A percentile compares a stretch with the other conserved stretches of the same genome.
phyloP scores from a whole-genome alignment of 2,329 filamentous ascomycete genomes.

The Pseudogymnoascus sp. region DNA sequence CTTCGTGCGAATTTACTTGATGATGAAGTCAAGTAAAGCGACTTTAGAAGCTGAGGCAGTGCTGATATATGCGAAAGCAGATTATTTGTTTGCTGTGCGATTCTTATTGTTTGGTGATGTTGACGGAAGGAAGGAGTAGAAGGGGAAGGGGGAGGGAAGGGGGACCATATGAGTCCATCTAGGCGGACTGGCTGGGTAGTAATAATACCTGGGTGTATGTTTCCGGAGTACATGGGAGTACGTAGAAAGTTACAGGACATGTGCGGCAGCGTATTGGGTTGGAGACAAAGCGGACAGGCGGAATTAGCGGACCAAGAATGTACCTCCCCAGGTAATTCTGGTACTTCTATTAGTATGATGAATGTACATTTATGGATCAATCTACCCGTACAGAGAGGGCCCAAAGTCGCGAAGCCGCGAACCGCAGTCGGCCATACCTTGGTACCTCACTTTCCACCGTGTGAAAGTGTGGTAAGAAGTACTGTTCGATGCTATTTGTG shows the following conservation, averaged over 20 bases:
- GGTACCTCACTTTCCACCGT: not conserved
- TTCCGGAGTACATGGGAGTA: not conserved
- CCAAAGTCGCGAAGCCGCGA: not conserved
- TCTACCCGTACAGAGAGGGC: not conserved
- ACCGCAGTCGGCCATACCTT: not conserved
- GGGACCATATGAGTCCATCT: slow-evolving; percentile 12
- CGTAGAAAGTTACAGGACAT: not conserved
- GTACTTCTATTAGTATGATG: not conserved
- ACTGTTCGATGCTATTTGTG: not conserved
- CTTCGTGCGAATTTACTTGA: slow-evolving; percentile 1
- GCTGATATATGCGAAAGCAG: slow-evolving; percentile 14
- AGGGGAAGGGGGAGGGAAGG: slow-evolving; percentile 29
- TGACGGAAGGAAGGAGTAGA: slow-evolving; percentile 35
- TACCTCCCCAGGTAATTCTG: not conserved
- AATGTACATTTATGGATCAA: slow-evolving; percentile 5
- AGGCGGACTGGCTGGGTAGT: not conserved
- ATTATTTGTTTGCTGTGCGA: slow-evolving; percentile 30
- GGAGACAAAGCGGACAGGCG: not conserved
- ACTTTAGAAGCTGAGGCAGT: not conserved
- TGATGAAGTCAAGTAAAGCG: slow-evolving; percentile 1
- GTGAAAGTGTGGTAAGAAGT: not conserved
- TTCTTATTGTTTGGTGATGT: slow-evolving; percentile 37
- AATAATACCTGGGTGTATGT: not conserved
- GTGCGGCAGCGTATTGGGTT: not conserved
- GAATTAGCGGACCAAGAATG: not conserved